phyloP scores from a whole-genome alignment of 352 stramenopile species.

The Globisporangium takayamanum region DNA sequence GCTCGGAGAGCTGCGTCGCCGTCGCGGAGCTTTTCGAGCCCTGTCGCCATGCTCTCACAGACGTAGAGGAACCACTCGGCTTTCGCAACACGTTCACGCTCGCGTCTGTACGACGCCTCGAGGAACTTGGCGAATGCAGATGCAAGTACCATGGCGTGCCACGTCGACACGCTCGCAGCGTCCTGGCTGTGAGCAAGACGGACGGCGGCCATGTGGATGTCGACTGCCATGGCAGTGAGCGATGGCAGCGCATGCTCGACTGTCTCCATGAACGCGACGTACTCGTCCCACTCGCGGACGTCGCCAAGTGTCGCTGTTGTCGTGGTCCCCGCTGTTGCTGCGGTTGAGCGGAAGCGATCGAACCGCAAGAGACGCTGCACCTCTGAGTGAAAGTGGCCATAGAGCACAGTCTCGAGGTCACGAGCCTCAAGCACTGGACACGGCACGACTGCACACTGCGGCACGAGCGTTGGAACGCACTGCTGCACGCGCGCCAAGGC shows the following conservation, averaged over 20 bases:
- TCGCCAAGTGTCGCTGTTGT: background rate
- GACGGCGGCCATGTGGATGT: slow-evolving; percentile 17
- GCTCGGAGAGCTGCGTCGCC: slow-evolving; percentile 18
- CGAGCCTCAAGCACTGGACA: slow-evolving; percentile 18
- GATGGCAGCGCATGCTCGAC: slow-evolving; percentile 20
- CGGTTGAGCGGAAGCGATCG: background rate
- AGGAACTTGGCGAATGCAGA: slow-evolving; percentile 20
- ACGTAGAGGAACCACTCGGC: slow-evolving; percentile 22
- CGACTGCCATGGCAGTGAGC: slow-evolving; percentile 15
- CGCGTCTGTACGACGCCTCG: slow-evolving; percentile 8
- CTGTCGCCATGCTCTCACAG: slow-evolving; percentile 21
- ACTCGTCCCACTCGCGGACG: slow-evolving; percentile 6
- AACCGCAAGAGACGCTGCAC: slow-evolving; percentile 19
- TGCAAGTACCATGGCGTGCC: slow-evolving; percentile 5
- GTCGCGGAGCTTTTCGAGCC: slow-evolving; percentile 36
- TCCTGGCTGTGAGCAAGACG: background rate
- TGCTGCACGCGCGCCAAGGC: slow-evolving; percentile 5
- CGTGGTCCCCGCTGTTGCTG: background rate
- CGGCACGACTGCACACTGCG: slow-evolving; percentile 23
- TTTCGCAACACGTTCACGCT: slow-evolving; percentile 10
- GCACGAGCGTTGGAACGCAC: slow-evolving; percentile 24
- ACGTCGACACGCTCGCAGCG: slow-evolving; percentile 7
- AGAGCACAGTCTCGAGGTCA: slow-evolving; percentile 27
- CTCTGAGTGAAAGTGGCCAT: slow-evolving; percentile 41
- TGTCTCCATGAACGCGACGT: slow-evolving; percentile 16